Evolutionary conservation across 2,329 filamentous ascomycete species (phyloP).

Genomic region (Pseudogymnoascus sp.): DNA sequence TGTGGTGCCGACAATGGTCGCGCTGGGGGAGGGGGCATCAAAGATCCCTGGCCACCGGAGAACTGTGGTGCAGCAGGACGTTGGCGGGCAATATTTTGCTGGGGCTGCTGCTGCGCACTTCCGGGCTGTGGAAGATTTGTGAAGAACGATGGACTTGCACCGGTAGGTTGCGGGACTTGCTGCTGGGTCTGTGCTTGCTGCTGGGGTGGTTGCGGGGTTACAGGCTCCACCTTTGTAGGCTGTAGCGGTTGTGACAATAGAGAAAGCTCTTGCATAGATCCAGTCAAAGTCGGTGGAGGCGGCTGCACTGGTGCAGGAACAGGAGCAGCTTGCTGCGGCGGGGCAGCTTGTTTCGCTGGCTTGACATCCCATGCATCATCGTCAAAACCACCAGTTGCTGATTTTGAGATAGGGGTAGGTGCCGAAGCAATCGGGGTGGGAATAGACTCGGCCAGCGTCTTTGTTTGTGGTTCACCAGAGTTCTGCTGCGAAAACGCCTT

Average conservation of each 20-base stretch:
- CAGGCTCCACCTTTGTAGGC: slow-evolving; percentile 37
- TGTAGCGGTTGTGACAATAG: slow-evolving; percentile 52
- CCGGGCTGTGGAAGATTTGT: slow-evolving; percentile 39
- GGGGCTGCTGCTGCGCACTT: slow-evolving; percentile 29
- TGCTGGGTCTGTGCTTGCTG: slow-evolving; percentile 28
- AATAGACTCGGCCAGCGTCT: slow-evolving; percentile 34
- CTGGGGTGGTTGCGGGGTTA: slow-evolving; percentile 26
- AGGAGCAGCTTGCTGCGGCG: slow-evolving; percentile 28
- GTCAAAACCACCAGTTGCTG: slow-evolving; percentile 63
- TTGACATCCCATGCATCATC: slow-evolving; percentile 98
- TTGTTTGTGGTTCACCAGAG: slow-evolving; percentile 30
- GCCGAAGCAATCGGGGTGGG: slow-evolving; percentile 37
- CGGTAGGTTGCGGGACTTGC: slow-evolving; percentile 37
- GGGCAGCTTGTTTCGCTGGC: slow-evolving; percentile 52
- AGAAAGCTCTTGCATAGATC: slow-evolving; percentile 62
- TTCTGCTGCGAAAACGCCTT: slow-evolving; percentile 68
- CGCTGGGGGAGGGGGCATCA: slow-evolving; percentile 69
- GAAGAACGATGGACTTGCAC: slow-evolving; percentile 54
- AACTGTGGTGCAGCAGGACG: slow-evolving; percentile 62
- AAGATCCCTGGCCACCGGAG: slow-evolving; percentile 48
- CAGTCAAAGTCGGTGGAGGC: slow-evolving; percentile 49
- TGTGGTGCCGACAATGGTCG: slow-evolving; percentile 83
- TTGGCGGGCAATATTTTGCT: slow-evolving; percentile 49
- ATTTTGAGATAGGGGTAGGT: slow-evolving; percentile 38
- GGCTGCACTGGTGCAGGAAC: slow-evolving; percentile 33